Conservation (phyloP, 805 yeast genomes). For the Candida insectorum region DNA sequence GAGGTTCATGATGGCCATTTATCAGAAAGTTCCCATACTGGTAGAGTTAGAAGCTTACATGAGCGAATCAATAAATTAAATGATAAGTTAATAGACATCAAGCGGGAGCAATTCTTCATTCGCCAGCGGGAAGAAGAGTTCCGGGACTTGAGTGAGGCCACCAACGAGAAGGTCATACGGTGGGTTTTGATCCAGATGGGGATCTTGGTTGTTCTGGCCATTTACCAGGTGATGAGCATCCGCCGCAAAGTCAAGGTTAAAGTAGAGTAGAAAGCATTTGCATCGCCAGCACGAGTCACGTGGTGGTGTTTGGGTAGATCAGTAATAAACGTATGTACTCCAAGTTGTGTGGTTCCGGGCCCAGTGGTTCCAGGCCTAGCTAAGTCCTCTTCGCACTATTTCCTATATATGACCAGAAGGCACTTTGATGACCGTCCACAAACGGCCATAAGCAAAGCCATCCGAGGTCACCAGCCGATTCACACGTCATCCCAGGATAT, state of each 20-base stretch:
- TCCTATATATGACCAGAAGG: too few relatives aligned
- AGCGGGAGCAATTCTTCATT: conserved; percentile 56
- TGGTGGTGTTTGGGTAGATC: too few relatives aligned
- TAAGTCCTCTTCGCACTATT: too few relatives aligned
- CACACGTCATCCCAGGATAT: not conserved
- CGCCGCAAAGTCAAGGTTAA: conserved; percentile 15
- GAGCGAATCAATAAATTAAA: conserved; percentile 56
- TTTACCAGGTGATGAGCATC: conserved; percentile 19
- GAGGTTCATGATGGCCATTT: conserved; percentile 18
- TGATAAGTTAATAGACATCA: conserved; percentile 54
- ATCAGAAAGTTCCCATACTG: conserved; percentile 38
- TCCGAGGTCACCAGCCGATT: conserved; percentile 11
- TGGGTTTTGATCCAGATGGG: conserved; percentile 21
- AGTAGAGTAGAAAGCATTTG: conserved; percentile 1
- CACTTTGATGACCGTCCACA: conserved; percentile 39
- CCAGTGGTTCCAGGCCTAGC: too few relatives aligned
- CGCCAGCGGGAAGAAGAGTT: conserved; percentile 22
- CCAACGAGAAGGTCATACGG: conserved; percentile 17
- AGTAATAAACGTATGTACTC: too few relatives aligned
- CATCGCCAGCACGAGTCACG: too few relatives aligned
- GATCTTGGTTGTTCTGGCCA: conserved; percentile 14
- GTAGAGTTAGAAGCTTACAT: conserved; percentile 48
- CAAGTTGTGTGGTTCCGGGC: too few relatives aligned
- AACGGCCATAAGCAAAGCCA: conserved; percentile 23
- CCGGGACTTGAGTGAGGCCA: conserved; percentile 23